Evolutionary conservation across 2,329 filamentous ascomycete genomes (phyloP), one percentile per base, ranked within the genome.

Genomic region (Monosporascus ibericus): DNA sequence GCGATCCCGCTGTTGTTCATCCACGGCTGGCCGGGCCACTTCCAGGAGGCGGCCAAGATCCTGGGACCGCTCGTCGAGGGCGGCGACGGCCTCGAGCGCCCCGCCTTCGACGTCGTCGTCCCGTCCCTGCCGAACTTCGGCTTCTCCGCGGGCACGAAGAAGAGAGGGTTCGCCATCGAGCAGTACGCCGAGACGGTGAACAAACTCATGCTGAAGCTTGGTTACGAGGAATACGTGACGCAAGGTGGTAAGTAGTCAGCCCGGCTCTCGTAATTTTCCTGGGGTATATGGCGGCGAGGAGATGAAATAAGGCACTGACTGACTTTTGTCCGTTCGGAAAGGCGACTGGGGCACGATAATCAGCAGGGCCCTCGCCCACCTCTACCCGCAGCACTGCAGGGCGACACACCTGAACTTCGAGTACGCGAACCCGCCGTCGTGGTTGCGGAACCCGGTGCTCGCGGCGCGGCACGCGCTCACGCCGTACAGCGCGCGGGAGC

Each of bases 291-390:
- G 30, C 14, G 30, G 30, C 14, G 30, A 5, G 11, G 30, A 34
- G 30, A 14, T 34, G 2, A 14, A 27, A 14, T 34, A 14, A 34
- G 30, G 30, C 30, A 14, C 11, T 5, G 17, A 4, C 22, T 20
- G 15, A 8, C 0, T 38, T 39, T 14, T 44, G 6, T 4, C 6
- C 14, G 52, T 15, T 48, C 48, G 30, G 24, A 9, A 15, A 56
- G 87, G 87, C 27, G 86, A 90, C 62, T 89, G 85, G 86, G 87
- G 86, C 18, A 82, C 77, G 63, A 75, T 77, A 59, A 79, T 90
- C 59, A 85, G 84, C 11, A 78, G 86, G 3, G 68, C 76, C 9
- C 78, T 91, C 52, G 80, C 80, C 0, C 65, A 78, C 6, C 65
- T 79, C 2, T 88, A 86, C 58, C 82, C 84, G 0, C 56, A 77